Evolutionary conservation across 2,329 filamentous ascomycete genomes (phyloP).

Genomic region (Fusarium udum): DNA sequence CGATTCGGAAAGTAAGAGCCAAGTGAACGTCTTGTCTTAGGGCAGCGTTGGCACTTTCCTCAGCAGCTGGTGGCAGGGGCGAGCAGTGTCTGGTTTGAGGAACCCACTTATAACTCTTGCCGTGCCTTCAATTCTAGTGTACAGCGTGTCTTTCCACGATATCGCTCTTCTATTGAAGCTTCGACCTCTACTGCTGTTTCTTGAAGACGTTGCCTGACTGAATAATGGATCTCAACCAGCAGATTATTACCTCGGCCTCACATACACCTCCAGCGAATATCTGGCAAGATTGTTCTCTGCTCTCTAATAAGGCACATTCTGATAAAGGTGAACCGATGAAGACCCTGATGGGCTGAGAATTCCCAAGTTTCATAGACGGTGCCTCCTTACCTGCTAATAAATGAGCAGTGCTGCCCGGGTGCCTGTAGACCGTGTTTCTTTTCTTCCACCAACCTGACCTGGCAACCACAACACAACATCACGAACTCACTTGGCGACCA

Average conservation of each 20-base stretch:
- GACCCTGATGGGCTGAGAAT: neutral
- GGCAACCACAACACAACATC: neutral
- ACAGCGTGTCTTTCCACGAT: neutral
- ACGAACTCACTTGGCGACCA: neutral
- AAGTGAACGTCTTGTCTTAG: constrained; percentile 42
- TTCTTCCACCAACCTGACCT: neutral
- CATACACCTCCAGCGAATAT: neutral
- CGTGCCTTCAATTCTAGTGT: neutral
- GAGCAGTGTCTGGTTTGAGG: neutral
- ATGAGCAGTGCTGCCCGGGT: neutral
- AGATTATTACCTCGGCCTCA: neutral
- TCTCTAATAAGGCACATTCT: neutral
- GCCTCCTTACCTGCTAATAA: neutral
- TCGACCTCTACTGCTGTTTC: neutral
- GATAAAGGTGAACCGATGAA: neutral
- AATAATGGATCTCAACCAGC: neutral
- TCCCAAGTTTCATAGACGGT: neutral
- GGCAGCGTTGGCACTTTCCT: constrained; percentile 9
- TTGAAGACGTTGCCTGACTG: neutral
- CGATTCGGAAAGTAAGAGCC: constrained; percentile 72
- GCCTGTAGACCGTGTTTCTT: neutral
- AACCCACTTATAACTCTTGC: neutral
- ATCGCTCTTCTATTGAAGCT: neutral
- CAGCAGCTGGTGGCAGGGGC: neutral
- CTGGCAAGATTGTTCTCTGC: neutral